Conservation (phyloP, 2,329 filamentous ascomycete species). For the Xylariomycetidae sp. region DNA sequence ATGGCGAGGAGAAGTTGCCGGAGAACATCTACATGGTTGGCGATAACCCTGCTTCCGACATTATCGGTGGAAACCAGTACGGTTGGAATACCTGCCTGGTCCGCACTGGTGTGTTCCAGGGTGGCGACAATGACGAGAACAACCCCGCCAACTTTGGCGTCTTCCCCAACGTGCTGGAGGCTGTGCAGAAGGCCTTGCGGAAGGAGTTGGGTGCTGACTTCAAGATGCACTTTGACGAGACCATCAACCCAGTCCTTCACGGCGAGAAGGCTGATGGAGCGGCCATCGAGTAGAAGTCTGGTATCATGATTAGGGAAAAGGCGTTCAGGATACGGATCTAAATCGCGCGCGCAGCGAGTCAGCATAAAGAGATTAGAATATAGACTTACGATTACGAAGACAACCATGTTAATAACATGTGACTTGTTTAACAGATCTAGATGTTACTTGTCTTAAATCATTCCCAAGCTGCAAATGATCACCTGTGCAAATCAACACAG, state of each 20-base stretch:
- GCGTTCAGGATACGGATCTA: too few species aligned
- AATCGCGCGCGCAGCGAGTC: too few species aligned
- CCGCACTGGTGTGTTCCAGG: slow-evolving; percentile 74
- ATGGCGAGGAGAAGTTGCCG: slow-evolving; percentile 65
- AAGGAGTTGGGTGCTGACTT: slow-evolving; percentile 72
- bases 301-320: too few species aligned
- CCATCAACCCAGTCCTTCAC: slow-evolving; percentile 63
- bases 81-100: slow-evolving; percentile 79
- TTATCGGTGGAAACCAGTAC: slow-evolving; percentile 75
- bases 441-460: too few species aligned
- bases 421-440: too few species aligned
- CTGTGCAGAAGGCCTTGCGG: slow-evolving; percentile 61
- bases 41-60: slow-evolving; percentile 70
- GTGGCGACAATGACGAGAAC: slow-evolving; percentile 69
- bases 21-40: slow-evolving; percentile 73
- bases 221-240: slow-evolving; percentile 67
- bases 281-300: slow-evolving; percentile 22
- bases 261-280: slow-evolving; percentile 45
- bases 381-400: too few species aligned
- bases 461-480: too few species aligned
- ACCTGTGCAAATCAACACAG: too few species aligned
- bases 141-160: slow-evolving; percentile 76
- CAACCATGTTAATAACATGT: too few species aligned
- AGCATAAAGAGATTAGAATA: too few species aligned
- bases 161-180: slow-evolving; percentile 68